These are phyloP conservation scores for Backusella westeae DNA, from an alignment of 192 early-diverging fungal genomes.

Conservation along the genomic window DNA sequence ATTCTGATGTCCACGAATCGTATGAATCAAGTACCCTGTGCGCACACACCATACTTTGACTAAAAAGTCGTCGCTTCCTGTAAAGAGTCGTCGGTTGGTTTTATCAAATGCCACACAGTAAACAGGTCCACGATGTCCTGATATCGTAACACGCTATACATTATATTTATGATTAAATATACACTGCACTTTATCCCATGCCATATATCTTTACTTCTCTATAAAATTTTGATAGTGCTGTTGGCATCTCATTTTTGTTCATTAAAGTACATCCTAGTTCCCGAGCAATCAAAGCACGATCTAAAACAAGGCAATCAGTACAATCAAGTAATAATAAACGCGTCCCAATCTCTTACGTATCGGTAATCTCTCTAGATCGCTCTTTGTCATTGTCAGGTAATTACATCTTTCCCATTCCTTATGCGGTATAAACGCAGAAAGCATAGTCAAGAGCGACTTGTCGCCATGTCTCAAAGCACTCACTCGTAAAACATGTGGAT, in stretches of 20 bases:
- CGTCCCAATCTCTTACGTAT: conserved; percentile 13
- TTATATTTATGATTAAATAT: conserved; percentile 12
- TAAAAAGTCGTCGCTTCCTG: conserved; percentile 85
- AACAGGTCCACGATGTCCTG: conserved; percentile 74
- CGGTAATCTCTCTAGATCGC: conserved; percentile 11
- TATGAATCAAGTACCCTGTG: conserved; percentile 75
- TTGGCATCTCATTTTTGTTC: conserved; percentile 12
- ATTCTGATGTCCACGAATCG: conserved; percentile 76
- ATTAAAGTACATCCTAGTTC: conserved; percentile 29
- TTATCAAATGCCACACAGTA: conserved; percentile 78
- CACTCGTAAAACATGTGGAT: conserved; percentile 17
- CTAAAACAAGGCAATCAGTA: conserved; percentile 6
- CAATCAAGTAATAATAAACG: neutral
- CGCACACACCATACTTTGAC: conserved; percentile 84
- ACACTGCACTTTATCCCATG: neutral
- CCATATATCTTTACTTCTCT: conserved; percentile 31
- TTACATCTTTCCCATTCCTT: neutral
- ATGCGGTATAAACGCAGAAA: conserved; percentile 20
- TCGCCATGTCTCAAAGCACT: conserved; percentile 34
- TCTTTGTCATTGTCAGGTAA: conserved; percentile 15
- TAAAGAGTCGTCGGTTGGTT: conserved; percentile 69
- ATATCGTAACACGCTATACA: conserved; percentile 56
- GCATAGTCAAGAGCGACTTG: conserved; percentile 29
- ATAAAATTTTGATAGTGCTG: conserved; percentile 30
- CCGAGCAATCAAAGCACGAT: conserved; percentile 22